phyloP scores from a whole-genome alignment of 176 grass and related monocot species.

The Aegilops longissima region DNA sequence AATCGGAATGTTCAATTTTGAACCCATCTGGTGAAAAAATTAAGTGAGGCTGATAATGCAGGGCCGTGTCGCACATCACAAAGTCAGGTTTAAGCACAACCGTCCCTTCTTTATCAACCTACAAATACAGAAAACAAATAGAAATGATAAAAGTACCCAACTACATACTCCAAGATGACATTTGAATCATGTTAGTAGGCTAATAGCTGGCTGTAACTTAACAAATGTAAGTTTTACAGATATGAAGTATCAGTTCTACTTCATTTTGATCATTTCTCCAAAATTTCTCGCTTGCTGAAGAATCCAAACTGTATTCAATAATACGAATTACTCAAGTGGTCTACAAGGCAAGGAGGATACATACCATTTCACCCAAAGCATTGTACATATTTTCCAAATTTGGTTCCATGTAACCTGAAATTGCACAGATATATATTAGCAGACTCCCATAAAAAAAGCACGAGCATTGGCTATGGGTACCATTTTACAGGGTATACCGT shows the following conservation, averaged over 20 bases:
- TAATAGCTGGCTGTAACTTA: neutral
- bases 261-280: neutral
- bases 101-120: conserved; percentile 56
- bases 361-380: conserved; percentile 24
- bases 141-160: neutral
- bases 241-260: neutral
- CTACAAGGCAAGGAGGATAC: neutral
- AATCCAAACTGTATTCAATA: conserved; percentile 18
- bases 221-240: neutral
- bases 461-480: neutral
- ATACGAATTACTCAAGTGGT: neutral
- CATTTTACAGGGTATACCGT: conserved; percentile 29
- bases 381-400: conserved; percentile 22
- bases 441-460: neutral
- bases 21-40: conserved; percentile 64
- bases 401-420: conserved; percentile 41
- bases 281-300: neutral
- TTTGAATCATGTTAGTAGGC: conserved; percentile 2
- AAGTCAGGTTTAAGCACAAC: conserved; percentile 61
- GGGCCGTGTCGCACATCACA: conserved; percentile 40
- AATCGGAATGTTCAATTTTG: conserved; percentile 68
- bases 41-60: conserved; percentile 52
- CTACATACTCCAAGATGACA: neutral
- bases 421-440: conserved; percentile 17
- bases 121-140: conserved; percentile 23